These are phyloP conservation scores for Picea abies DNA, from an alignment of 83 land plant genomes.

Conservation along the genomic window DNA sequence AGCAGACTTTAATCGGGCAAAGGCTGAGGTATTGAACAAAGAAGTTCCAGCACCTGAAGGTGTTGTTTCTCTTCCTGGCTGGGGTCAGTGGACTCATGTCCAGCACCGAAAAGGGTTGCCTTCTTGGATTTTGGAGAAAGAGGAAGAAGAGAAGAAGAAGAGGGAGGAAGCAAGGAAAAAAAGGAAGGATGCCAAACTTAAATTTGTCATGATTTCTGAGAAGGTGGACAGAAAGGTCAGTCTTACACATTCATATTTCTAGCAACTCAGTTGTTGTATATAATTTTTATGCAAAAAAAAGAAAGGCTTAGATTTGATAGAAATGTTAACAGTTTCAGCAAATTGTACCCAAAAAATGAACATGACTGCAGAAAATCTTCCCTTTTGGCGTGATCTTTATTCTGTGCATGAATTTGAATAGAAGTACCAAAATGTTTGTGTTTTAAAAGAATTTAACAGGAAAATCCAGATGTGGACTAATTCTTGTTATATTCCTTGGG, in stretches of 20 bases:
- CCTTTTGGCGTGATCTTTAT: background rate
- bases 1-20: constrained; percentile 78
- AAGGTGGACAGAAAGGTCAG: constrained; percentile 85
- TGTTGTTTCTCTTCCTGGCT: constrained; percentile 75
- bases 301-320: background rate
- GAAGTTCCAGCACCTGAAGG: constrained; percentile 81
- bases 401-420: constrained; percentile 1
- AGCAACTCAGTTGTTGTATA: background rate
- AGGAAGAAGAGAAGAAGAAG: constrained; percentile 61
- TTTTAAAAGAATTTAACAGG: background rate
- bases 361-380: background rate
- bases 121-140: constrained; percentile 68
- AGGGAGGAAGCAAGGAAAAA: constrained; percentile 68
- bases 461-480: no score
- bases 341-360: background rate
- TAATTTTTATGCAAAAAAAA: background rate
- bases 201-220: constrained; percentile 87
- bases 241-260: constrained; percentile 11
- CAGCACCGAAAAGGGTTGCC: constrained; percentile 82
- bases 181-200: constrained; percentile 85
- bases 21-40: constrained; percentile 59
- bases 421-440: background rate
- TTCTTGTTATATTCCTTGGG: no score
- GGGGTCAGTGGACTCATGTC: constrained; percentile 95
- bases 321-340: background rate